Conservation (phyloP, 371 early-diverging fungal genomes). For the Apophysomyces variabilis region DNA sequence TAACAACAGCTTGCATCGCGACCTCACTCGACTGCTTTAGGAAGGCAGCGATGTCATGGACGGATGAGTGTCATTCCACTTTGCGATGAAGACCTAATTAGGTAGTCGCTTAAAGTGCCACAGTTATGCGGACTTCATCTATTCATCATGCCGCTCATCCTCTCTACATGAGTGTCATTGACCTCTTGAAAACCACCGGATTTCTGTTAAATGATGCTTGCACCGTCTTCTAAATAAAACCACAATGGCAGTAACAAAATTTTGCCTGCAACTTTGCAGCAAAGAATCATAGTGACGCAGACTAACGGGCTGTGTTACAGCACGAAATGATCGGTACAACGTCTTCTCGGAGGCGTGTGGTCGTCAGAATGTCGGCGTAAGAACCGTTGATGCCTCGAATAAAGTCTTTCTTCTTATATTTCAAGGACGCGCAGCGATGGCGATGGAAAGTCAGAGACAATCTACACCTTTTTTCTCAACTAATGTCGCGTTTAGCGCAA, state of each 20-base stretch:
- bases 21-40: not conserved
- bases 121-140: conserved; percentile 1
- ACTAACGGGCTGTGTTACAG: not conserved
- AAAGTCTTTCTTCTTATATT: not conserved
- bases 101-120: not conserved
- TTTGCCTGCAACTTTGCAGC: not conserved
- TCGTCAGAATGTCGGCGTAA: not conserved
- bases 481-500: not conserved
- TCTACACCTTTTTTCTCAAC: not conserved
- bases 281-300: not conserved
- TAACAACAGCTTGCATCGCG: not conserved
- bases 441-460: not conserved
- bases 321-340: not conserved
- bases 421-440: not conserved
- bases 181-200: not conserved
- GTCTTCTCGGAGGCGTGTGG: not conserved
- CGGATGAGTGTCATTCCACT: not conserved
- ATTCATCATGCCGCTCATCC: not conserved
- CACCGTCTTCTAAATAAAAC: not conserved
- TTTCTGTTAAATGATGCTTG: not conserved
- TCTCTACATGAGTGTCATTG: not conserved
- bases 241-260: not conserved
- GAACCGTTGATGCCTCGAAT: not conserved
- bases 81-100: not conserved
- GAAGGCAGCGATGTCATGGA: not conserved